Evolutionary conservation across 139 green algal species (phyloP), one percentile per base, ranked within the genome.

Genomic region (Tetradesmus lagerheimii): DNA sequence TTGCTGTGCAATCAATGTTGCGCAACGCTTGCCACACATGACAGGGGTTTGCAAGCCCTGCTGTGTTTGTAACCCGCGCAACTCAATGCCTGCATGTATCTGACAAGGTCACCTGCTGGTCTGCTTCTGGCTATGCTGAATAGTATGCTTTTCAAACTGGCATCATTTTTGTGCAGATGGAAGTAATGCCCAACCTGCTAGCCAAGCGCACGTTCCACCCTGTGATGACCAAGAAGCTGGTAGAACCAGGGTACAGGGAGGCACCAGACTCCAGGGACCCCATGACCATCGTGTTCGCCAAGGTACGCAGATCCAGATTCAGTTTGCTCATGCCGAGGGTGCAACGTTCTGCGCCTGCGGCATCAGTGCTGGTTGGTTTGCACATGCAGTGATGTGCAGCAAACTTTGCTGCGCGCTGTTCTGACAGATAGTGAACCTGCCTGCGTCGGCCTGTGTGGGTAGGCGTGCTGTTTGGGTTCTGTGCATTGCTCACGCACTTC

Each of bases 191-290:
- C 27, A 93, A 92, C 74, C 67, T 97, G 86, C 92, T 98, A 82
- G 85, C 91, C 0, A 91, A 91, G 37, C 95, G 96, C 83, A 78
- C 85, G 25, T 98, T 98, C 93, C 92, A 92, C 31, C 91, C 87
- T n/a, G 92, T 93, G 20, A 41, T 81, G 77, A 96, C 94, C 27
- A 62, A 86, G n/a, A n/a, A 62, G 25, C 87, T 93, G 88, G 81
- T 97, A n/a, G 95, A 98, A 84, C 92, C 94, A 1, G 96, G 96
- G 38, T 98, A 96, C 91, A 88, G 95, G 2, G 95, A 98, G 67
- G 93, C 95, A 0, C 96, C 96, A 39, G 85, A 88, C 39, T 90
- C 92, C 8, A 80, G 90, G 23, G 80, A 94, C 47, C 81, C 94
- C 31, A 93, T 98, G 89, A 89, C 95, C 6, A 96, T 98, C 78